phyloP scores from a whole-genome alignment of 2,329 filamentous ascomycete species.

The Onygenales sp. region DNA sequence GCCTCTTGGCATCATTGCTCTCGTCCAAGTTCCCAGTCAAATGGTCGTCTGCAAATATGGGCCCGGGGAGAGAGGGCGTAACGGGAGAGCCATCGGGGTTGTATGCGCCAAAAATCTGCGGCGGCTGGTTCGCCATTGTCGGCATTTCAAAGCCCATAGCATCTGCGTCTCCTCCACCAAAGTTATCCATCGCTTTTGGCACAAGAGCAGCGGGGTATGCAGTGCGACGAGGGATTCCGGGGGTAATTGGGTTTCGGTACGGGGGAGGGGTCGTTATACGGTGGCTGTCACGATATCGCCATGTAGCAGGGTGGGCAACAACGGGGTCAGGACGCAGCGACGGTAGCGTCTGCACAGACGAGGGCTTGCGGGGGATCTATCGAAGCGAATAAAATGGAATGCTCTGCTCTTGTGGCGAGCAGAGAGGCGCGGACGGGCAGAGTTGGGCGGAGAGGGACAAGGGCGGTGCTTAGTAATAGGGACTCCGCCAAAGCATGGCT shows the following conservation, averaged over 20 bases:
- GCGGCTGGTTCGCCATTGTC: conserved; percentile 53
- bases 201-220: neutral
- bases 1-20: conserved; percentile 73
- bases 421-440: too few relatives aligned
- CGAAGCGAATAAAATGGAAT: too few relatives aligned
- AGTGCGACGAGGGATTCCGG: neutral
- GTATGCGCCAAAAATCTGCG: conserved; percentile 60
- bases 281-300: too few relatives aligned
- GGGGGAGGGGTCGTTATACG: too few relatives aligned
- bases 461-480: too few relatives aligned
- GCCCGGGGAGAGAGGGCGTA: conserved; percentile 37
- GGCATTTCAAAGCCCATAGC: conserved; percentile 34
- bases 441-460: too few relatives aligned
- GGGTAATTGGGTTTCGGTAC: neutral
- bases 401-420: too few relatives aligned
- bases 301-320: too few relatives aligned
- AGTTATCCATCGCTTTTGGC: conserved; percentile 7
- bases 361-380: too few relatives aligned
- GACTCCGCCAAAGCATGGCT: too few relatives aligned
- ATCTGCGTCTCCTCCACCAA: conserved; percentile 25
- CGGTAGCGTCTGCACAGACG: too few relatives aligned
- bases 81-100: conserved; percentile 51
- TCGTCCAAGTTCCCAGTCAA: conserved; percentile 37
- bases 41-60: conserved; percentile 36
- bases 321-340: too few relatives aligned